Evolutionary conservation across 139 green algal genomes (phyloP), one percentile per base, ranked within the genome.

Genomic region (Volvox africanus): DNA sequence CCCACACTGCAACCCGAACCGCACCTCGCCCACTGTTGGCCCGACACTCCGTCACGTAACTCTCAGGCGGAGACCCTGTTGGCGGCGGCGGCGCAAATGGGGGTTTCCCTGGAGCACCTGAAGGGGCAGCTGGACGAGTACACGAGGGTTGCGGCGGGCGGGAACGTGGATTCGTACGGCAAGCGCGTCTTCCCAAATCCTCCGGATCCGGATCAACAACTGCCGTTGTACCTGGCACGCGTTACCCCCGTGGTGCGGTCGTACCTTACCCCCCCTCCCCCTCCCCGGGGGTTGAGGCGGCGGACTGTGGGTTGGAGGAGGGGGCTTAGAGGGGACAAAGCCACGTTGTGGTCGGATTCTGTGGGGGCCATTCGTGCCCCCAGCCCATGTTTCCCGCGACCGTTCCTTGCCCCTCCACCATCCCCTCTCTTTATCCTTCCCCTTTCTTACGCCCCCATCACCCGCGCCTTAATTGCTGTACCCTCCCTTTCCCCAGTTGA

Each of bases 161-260:
- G 19, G 1, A 26, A n/a, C 16, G 62, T 20, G 5, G 94, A 97
- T 80, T 76, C 50, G 12, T 96, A 93, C 83, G 96, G 95, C 87
- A 98, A 97, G 92, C 92, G 71, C 16, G 91, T 92, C 26, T 97
- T 97, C 55, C 94, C 94, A 2, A 55, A 89, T 61, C n/a, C 86
- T 1, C 86, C 86, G 1, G 82, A 95, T 28, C 50, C 83, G 6
- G 68, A 88, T 0, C 73, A 44, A 22, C 26, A 77, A 17, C 81
- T 97, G 36, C 85, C 85, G 18, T 3, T 82, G 9, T 96, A 92
- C 62, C 69, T 96, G 32, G 93, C 92, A 0, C 88, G 85, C 22
- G 92, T 98, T 30, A 96, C 93, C 0, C 97, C 97, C 11, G 96
- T 97, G 50, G 93, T 89, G 44, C 19, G 81, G 44, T 9, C 44